A percentile compares a stretch with the other conserved stretches of the same genome.
These are phyloP conservation scores for Lasiodiplodia sp. DNA, from an alignment of 2,329 filamentous ascomycete species.

Conservation along the genomic window DNA sequence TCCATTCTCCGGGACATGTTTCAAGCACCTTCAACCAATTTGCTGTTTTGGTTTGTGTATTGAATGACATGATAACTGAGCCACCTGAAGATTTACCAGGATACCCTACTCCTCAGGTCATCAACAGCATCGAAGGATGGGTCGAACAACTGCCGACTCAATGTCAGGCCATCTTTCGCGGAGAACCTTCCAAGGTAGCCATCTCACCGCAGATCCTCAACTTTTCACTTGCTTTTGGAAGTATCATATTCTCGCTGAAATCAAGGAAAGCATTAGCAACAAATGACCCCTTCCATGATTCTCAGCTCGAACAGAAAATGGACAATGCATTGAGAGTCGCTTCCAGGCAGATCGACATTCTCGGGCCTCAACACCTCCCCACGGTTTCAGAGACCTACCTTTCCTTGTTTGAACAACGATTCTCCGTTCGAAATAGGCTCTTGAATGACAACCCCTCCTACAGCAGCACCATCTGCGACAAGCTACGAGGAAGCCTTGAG, in stretches of 20 bases:
- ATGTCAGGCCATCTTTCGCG: neutral
- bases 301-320: too few species aligned
- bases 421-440: too few species aligned
- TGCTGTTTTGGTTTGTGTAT: neutral
- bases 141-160: neutral
- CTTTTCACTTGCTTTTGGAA: neutral
- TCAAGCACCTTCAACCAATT: constrained; percentile 5
- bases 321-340: neutral
- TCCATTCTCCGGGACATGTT: neutral
- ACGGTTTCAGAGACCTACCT: too few species aligned
- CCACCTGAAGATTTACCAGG: neutral
- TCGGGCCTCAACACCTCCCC: too few species aligned
- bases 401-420: too few species aligned
- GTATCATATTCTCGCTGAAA: neutral
- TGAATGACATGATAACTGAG: neutral
- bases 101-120: neutral
- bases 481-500: too few species aligned
- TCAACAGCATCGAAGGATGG: neutral
- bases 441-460: too few species aligned
- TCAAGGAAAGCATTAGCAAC: neutral
- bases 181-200: too few species aligned
- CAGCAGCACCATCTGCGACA: too few species aligned
- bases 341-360: neutral
- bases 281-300: neutral
- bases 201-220: neutral